Evolutionary conservation across 768 basidiomycete genomes (phyloP), one percentile per base, ranked within the genome.

Genomic region (Solioccasus polychromus): DNA sequence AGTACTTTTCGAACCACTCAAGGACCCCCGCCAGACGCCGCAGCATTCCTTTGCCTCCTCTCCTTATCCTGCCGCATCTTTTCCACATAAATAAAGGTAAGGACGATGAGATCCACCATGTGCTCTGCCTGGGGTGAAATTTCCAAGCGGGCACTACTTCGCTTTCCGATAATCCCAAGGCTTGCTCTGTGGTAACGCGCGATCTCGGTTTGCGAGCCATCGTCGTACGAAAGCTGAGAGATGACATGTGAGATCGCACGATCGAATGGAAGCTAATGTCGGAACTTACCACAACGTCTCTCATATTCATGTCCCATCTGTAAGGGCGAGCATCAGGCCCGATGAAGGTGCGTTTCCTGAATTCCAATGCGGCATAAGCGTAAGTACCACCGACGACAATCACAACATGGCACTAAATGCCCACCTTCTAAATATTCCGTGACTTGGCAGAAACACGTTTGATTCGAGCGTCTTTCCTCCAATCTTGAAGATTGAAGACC

Each of bases 241-340:
- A 44, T 1, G 6, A 31, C 11, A 10, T 12, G 14, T 51, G 10
- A 52, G 44, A 48, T 7, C 1, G 44, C 28, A 44, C 20, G 22
- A 32, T 29, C 17, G 9, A 30, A 24, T 7, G 10, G 8, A 18
- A 34, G 28, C 1, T 8, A n/a, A 32, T 40, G n/a, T 28, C 0
- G 10, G 19, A 12, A 30, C 58, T 17, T 4, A 63, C 51, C 47
- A 25, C 42, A 8, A 59, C 58, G 14, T 44, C 35, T 11, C 39
- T 19, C 2, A 1, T 1, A 17, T 47, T 1, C 40, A 68, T 48
- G 9, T 54, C 51, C 70, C 70, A 71, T 36, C 58, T 54, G 31
- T 69, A 70, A 35, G 46, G 52, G 20, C 46, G 60, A 5, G 62
- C 66, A 32, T 70, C 68, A 1, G 51, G 61, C 0, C 62, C 70